Evolutionary conservation across 1,284 basidiomycete species (phyloP).

Genomic region (Trichosporon sp.): DNA sequence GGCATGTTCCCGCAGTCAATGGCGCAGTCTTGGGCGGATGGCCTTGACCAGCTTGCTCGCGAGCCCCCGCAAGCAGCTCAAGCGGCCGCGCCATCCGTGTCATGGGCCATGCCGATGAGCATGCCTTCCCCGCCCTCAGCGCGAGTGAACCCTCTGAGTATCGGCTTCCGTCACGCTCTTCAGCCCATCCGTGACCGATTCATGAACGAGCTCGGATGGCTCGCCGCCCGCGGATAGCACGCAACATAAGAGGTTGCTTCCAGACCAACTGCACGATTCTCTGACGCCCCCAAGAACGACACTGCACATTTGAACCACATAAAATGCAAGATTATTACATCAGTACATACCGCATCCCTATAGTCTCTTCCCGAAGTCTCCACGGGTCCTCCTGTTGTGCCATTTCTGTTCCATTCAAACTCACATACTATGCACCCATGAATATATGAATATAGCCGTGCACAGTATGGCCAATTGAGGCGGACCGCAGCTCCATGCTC

Average conservation of each 20-base stretch:
- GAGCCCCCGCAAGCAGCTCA: not conserved
- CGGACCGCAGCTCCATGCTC: no score
- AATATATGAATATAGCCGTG: not conserved
- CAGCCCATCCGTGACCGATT: constrained; percentile 41
- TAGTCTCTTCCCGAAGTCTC: not conserved
- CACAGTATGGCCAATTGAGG: not conserved
- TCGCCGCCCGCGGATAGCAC: constrained; percentile 25
- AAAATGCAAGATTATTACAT: constrained; percentile 15
- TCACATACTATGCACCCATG: constrained; percentile 1
- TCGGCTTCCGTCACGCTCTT: constrained; percentile 43
- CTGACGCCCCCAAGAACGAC: not conserved
- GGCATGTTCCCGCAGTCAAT: constrained; percentile 49
- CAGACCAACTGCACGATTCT: not conserved
- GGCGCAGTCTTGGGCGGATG: constrained; percentile 44
- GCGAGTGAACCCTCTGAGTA: constrained; percentile 31
- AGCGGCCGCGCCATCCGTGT: constrained; percentile 5
- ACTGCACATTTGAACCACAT: not conserved
- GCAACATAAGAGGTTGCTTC: not conserved
- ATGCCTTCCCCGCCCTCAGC: constrained; percentile 5
- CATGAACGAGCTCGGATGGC: constrained; percentile 46
- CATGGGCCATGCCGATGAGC: constrained; percentile 29
- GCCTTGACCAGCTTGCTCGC: constrained; percentile 37
- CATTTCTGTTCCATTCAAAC: constrained; percentile 9
- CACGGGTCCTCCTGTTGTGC: constrained; percentile 1
- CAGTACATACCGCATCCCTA: constrained; percentile 3